These are phyloP conservation scores for Rhododendron molle DNA, from an alignment of 148 eudicot genomes.

Conservation along the genomic window DNA sequence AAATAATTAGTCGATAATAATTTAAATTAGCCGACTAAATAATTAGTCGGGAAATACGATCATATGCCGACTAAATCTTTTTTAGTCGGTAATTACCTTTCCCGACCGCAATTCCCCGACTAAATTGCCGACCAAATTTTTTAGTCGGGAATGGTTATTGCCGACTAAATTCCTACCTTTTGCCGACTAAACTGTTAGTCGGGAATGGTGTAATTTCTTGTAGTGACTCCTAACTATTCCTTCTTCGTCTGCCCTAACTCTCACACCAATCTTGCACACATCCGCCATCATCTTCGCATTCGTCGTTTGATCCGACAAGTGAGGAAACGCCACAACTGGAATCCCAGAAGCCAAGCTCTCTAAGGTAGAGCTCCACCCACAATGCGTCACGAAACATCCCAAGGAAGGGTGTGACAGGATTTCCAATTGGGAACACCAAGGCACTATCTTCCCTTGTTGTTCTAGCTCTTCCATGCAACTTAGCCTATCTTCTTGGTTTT, in stretches of 20 bases:
- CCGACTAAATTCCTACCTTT: too few species aligned
- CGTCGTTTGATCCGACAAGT: conserved; percentile 43
- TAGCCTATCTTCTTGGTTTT: not conserved
- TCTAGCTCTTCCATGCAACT: conserved; percentile 22
- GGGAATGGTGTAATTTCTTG: too few species aligned
- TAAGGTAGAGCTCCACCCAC: conserved; percentile 53
- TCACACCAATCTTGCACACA: conserved; percentile 35
- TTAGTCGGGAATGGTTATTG: too few species aligned
- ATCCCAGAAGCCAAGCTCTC: conserved; percentile 40
- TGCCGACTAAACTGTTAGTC: too few species aligned
- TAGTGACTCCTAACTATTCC: conserved; percentile 23
- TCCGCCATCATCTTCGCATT: conserved; percentile 50
- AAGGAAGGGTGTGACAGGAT: conserved; percentile 7
- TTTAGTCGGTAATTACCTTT: too few species aligned
- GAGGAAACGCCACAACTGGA: conserved; percentile 43
- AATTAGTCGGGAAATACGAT: too few species aligned
- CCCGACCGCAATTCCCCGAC: too few species aligned
- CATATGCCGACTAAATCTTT: too few species aligned
- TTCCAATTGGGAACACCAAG: conserved; percentile 5
- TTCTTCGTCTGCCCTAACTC: conserved; percentile 22
- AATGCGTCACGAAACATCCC: conserved; percentile 13
- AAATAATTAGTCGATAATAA: too few species aligned
- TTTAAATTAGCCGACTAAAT: too few species aligned
- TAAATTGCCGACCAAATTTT: too few species aligned
- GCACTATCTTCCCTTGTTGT: conserved; percentile 25